Evolutionary conservation across 2,329 filamentous ascomycete genomes (phyloP).

Genomic region (Coniella lustricola): DNA sequence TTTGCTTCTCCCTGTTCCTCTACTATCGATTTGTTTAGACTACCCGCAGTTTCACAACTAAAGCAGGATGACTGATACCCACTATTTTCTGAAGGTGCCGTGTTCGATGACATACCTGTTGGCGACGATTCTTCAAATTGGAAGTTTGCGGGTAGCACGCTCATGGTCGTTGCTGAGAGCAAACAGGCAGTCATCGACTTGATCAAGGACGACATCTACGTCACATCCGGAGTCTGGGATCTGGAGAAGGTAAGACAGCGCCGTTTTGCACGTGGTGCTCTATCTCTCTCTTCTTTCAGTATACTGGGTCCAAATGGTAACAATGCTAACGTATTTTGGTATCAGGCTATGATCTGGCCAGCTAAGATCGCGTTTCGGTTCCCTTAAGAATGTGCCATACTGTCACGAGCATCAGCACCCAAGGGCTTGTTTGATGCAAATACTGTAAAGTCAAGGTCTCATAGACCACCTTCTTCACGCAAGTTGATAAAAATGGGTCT

Average conservation of each 20-base stretch:
- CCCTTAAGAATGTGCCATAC: conserved; percentile 16
- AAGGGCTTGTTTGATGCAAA: too few relatives aligned
- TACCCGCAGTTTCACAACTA: too few relatives aligned
- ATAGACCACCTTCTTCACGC: neutral
- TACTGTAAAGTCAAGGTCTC: too few relatives aligned
- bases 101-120: conserved; percentile 58
- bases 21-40: neutral
- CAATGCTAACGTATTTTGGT: too few relatives aligned
- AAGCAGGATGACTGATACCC: neutral
- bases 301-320: neutral
- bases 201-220: conserved; percentile 68
- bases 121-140: conserved; percentile 50
- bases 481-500: neutral
- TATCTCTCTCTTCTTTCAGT: too few relatives aligned
- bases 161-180: conserved; percentile 60
- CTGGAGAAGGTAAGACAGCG: conserved; percentile 50
- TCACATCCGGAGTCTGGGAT: conserved; percentile 71
- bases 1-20: neutral
- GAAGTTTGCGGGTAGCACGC: conserved; percentile 67
- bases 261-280: too few relatives aligned
- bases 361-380: conserved; percentile 36
- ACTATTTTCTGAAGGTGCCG: conserved; percentile 46
- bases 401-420: neutral
- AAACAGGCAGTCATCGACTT: conserved; percentile 62
- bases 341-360: conserved; percentile 43